Percentiles rank a stretch among this genome's conserved stretches.
phyloP scores from a whole-genome alignment of 768 basidiomycete genomes.

The Lactarius indigo region DNA sequence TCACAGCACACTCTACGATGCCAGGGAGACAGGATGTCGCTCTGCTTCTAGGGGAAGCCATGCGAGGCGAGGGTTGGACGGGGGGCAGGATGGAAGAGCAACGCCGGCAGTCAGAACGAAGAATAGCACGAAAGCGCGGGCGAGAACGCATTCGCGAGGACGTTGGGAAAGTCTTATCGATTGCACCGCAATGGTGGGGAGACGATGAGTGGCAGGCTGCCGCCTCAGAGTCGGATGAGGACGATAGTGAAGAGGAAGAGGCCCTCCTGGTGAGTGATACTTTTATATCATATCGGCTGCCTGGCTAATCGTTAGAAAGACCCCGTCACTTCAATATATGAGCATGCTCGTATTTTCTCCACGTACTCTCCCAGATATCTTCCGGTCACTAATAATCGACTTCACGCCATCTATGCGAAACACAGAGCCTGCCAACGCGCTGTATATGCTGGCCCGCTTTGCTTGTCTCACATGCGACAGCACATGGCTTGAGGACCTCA shows the following conservation, averaged over 20 bases:
- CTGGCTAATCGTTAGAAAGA: slow-evolving; percentile 39
- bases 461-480: slow-evolving; percentile 90
- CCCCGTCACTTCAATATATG: slow-evolving; percentile 70
- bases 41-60: slow-evolving; percentile 82
- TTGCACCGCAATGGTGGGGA: slow-evolving; percentile 66
- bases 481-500: slow-evolving; percentile 88
- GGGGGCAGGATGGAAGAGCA: slow-evolving; percentile 72
- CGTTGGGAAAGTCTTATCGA: slow-evolving; percentile 53
- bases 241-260: slow-evolving; percentile 47
- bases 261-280: slow-evolving; percentile 45
- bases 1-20: slow-evolving; percentile 76
- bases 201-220: slow-evolving; percentile 36
- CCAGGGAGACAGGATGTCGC: slow-evolving; percentile 84
- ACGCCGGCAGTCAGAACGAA: slow-evolving; percentile 56
- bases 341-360: slow-evolving; percentile 95
- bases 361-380: slow-evolving; percentile 67
- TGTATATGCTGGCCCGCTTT: slow-evolving; percentile 90
- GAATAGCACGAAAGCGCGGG: slow-evolving; percentile 48
- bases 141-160: slow-evolving; percentile 55
- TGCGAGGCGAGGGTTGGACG: slow-evolving; percentile 81
- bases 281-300: not conserved
- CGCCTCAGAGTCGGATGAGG: slow-evolving; percentile 37
- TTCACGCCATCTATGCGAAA: slow-evolving; percentile 69
- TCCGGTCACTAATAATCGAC: slow-evolving; percentile 77
- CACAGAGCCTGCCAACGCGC: slow-evolving; percentile 82